Base-by-base conservation (phyloP, 2,329 filamentous ascomycete species). In the Thyridium curvatum region DNA sequence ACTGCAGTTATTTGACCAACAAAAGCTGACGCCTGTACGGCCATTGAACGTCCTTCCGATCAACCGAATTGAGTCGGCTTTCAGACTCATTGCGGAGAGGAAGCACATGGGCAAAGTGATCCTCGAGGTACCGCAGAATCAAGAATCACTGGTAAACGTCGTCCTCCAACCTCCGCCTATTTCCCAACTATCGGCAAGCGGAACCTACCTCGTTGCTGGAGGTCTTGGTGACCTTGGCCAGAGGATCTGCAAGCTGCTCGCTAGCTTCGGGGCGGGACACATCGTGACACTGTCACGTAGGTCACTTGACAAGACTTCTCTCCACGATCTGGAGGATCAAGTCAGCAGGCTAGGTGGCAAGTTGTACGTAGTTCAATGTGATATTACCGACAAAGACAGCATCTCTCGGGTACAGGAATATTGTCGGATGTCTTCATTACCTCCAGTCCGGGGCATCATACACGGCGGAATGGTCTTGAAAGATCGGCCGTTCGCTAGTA, bases 21-120 rank as follows among this genome's bases (percentile, higher is more conserved):
- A n/a, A n/a, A n/a, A n/a, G 13, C 33, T 45, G 8, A 52, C 8
- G 51, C 62, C 3, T 50, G 62, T 14, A 48, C 50, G 2, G 58
- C 60, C 1, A 45, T 66, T 66, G 5, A 62, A 57, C 36, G 31
- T 46, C n/a, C 54, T 61, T 51, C 46, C 49, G 13, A 54, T 60
- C 12, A 54, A 52, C 5, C 49, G 63, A 4, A 53, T 65, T 8
- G 55, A 59, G 32, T 52, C 61, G 1, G 65, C 66, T 4, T 64
- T 72, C 46, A 59, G 65, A 18, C 59, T 60, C 3, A 61, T 72
- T 46, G 62, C 68, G 33, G 52, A 51, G 15, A 63, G 65, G 3
- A 58, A 60, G 9, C 65, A 67, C 37, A 56, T 61, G 1, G 66
- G 64, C 0, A 69, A 67, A 29, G 53, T 66, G 8, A 52, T 65